These are phyloP conservation scores for Striga hermonthica DNA, from an alignment of 305 asterid genomes.

Conservation along the genomic window DNA sequence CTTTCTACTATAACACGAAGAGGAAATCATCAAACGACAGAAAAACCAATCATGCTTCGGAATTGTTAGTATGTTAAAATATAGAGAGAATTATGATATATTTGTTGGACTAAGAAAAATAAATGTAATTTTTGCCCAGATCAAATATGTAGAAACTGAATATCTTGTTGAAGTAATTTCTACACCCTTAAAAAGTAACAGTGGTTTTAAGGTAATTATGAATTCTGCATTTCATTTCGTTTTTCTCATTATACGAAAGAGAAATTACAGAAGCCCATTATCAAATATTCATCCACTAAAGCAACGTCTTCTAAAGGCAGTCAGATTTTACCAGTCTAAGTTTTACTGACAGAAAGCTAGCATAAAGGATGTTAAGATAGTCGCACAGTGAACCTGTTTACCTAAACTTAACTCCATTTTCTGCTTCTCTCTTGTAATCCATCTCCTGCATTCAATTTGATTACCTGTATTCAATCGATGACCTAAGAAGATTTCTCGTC, in stretches of 20 bases:
- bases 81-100: too few species aligned
- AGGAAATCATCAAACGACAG: not conserved
- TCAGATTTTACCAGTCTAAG: conserved; percentile 14
- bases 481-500: conserved; percentile 81
- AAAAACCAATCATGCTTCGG: not conserved
- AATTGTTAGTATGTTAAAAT: not conserved
- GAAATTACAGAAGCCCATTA: conserved; percentile 11
- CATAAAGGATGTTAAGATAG: conserved; percentile 20
- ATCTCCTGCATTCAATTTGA: conserved; percentile 99
- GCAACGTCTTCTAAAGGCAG: not conserved
- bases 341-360: conserved; percentile 17
- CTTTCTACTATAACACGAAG: not conserved
- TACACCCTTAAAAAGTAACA: not conserved
- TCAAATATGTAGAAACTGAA: not conserved
- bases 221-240: not conserved
- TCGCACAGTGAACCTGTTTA: conserved; percentile 34
- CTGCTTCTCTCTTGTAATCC: conserved; percentile 86
- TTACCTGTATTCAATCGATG: conserved; percentile 97
- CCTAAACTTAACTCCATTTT: conserved; percentile 86
- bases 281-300: conserved; percentile 12
- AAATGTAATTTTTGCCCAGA: too few species aligned
- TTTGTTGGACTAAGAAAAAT: too few species aligned
- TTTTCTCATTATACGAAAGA: not conserved
- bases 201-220: not conserved
- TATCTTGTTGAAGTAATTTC: not conserved